Evolutionary conservation across 495 filamentous ascomycete genomes (phyloP), one percentile per base, ranked within the genome.

Genomic region (Paragyromitra xinjiangensis): DNA sequence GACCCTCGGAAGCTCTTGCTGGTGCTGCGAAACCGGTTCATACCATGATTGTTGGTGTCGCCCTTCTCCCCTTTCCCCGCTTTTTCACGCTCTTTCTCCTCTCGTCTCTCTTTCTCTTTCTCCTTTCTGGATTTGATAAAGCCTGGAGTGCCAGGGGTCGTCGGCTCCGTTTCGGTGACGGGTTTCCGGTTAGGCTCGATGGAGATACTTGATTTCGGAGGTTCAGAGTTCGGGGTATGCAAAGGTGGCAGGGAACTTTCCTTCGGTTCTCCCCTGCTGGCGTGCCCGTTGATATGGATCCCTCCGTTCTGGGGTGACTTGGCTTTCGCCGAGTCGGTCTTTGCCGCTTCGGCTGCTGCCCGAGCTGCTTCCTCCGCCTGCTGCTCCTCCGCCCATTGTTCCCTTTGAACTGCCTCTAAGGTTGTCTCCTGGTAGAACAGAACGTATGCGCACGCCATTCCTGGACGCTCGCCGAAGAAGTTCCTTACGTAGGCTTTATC

Each of bases 341-440:
- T 87, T 78, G 87, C 84, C 39, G 84, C 87, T 70, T 87, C 87
- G 45, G 87, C 80, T 65, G 88, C 87, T 55, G 90, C 88, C 68
- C 91, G 86, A 34, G 92, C 89, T 59, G 90, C 83, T 29, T 91
- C 91, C 82, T 97, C 94, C 29, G 91, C 91, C 61, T 91, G 90
- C 75, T 97, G 93, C 83, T 97, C 91, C 11, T 77, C 87, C n/a
- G 72, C 81, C 72, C 77, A 79, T 69, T 82, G 78, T 78, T 91
- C 89, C 69, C 86, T 91, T 77, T 91, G 87, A 59, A 98, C 90
- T 63, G 92, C 94, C 83, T 98, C 95, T 22, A 94, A 85, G 1
- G 94, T 97, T 1, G 94, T 97, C 83, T 99, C 95, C 82, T 98
- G 95, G 82, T 99, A 99, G 84, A 99, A 98, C 1, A 99, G 86